Evolutionary conservation across 2,329 filamentous ascomycete species (phyloP).

Genomic region (Pseudocercospora cruenta): DNA sequence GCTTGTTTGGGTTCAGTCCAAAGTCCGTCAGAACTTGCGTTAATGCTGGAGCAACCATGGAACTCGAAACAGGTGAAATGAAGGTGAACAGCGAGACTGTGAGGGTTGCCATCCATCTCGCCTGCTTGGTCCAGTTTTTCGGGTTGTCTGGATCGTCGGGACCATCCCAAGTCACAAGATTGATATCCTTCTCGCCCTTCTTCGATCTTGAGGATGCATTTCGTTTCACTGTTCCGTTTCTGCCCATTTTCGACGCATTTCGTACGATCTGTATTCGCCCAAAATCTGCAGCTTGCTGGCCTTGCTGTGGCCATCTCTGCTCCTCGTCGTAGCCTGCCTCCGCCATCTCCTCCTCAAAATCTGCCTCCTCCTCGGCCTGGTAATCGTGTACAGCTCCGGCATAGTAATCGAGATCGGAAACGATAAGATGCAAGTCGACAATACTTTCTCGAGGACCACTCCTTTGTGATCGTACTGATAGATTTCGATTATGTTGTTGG

Average conservation of each 20-base stretch:
- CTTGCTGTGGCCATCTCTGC: constrained; percentile 29
- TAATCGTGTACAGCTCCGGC: constrained; percentile 43
- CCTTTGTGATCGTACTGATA: constrained; percentile 28
- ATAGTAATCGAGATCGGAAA: constrained; percentile 42
- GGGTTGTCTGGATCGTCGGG: constrained; percentile 52
- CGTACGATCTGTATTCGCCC: constrained; percentile 39
- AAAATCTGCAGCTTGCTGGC: constrained; percentile 31
- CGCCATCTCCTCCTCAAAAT: constrained; percentile 35
- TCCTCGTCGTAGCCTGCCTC: constrained; percentile 32
- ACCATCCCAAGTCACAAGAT: constrained; percentile 51
- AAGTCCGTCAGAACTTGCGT: constrained; percentile 35
- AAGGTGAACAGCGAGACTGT: constrained; percentile 48
- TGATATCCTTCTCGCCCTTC: constrained; percentile 39
- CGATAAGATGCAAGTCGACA: constrained; percentile 40
- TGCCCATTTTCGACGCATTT: constrained; percentile 30
- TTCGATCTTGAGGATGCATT: constrained; percentile 33
- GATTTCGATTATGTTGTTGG: constrained; percentile 30
- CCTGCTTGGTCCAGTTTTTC: constrained; percentile 49
- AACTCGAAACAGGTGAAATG: constrained; percentile 44
- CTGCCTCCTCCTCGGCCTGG: constrained; percentile 37
- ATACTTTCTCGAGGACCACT: constrained; percentile 38
- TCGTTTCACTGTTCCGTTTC: constrained; percentile 34
- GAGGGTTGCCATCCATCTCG: constrained; percentile 51
- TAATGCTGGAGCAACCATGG: constrained; percentile 45
- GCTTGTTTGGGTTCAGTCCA: constrained; percentile 25